Percentiles rank a stretch among this genome's conserved stretches.
Evolutionary conservation across 768 basidiomycete genomes (phyloP).

Genomic region (Kwoniella europaea): DNA sequence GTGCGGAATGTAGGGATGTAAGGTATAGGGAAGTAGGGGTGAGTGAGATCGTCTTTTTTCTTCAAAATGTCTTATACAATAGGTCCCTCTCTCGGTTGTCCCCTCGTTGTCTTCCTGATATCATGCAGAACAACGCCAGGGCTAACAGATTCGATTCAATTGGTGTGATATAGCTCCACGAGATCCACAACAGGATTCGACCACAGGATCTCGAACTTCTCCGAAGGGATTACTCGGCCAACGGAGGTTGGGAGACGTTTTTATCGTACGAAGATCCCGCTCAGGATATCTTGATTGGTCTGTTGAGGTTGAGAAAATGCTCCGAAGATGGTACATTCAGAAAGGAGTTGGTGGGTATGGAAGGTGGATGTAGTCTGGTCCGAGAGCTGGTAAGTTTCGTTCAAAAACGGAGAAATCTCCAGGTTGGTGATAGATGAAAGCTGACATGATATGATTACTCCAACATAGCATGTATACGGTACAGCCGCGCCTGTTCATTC

Average conservation of each 20-base stretch:
- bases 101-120: too few species aligned
- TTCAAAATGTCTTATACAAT: neutral
- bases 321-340: constrained; percentile 97
- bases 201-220: constrained; percentile 95
- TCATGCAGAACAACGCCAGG: too few species aligned
- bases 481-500: constrained; percentile 97
- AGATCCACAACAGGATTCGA: constrained; percentile 96
- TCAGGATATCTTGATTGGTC: constrained; percentile 90
- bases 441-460: neutral
- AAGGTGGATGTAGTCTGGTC: constrained; percentile 81
- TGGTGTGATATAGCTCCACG: constrained; percentile 75
- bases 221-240: constrained; percentile 91
- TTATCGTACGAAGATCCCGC: constrained; percentile 98
- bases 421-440: neutral
- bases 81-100: too few species aligned
- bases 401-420: too few species aligned
- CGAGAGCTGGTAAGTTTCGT: constrained; percentile 70
- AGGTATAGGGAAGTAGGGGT: constrained; percentile 98
- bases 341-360: constrained; percentile 76
- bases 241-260: constrained; percentile 99
- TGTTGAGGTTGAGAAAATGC: constrained; percentile 89
- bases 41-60: constrained; percentile 55
- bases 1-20: constrained; percentile 95
- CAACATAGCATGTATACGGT: constrained; percentile 72
- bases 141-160: too few species aligned